Conservation (phyloP, 805 yeast species). For the Candida vaughaniae region DNA sequence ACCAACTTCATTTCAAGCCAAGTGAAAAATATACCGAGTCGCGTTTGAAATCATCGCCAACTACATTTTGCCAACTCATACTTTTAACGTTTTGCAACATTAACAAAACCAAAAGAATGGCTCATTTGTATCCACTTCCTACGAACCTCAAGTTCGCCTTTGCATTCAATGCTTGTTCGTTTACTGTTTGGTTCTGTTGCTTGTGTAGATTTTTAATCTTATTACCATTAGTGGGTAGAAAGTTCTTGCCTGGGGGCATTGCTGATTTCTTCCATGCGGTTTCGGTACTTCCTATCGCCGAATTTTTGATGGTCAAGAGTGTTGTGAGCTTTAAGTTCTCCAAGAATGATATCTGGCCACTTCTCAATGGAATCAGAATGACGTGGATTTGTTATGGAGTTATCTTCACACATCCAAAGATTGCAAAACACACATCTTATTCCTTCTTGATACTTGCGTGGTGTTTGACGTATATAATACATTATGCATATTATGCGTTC, state of each 20-base stretch:
- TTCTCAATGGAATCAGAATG: slow-evolving; percentile 30
- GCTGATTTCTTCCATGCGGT: slow-evolving; percentile 59
- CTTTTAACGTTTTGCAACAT: too few species aligned
- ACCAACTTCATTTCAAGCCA: slow-evolving; percentile 2
- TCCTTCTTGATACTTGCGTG: slow-evolving; percentile 37
- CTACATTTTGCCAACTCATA: too few species aligned
- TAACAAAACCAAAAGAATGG: too few species aligned
- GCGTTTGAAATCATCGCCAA: neutral
- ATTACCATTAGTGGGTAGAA: slow-evolving; percentile 62
- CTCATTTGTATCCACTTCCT: slow-evolving; percentile 36
- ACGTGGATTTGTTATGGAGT: slow-evolving; percentile 42
- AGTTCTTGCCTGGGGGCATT: slow-evolving; percentile 68
- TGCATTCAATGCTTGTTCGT: slow-evolving; percentile 32
- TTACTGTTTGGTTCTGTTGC: slow-evolving; percentile 50
- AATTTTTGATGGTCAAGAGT: slow-evolving; percentile 18
- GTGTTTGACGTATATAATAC: slow-evolving; percentile 33
- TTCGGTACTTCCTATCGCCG: slow-evolving; percentile 32
- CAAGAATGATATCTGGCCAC: slow-evolving; percentile 24
- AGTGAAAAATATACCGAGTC: neutral
- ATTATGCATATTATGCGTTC: slow-evolving; percentile 36
- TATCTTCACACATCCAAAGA: slow-evolving; percentile 39
- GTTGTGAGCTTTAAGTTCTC: slow-evolving; percentile 14
- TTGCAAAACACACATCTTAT: slow-evolving; percentile 43
- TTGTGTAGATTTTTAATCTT: slow-evolving; percentile 49
- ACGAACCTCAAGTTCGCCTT: slow-evolving; percentile 29